Base-by-base conservation (phyloP, 371 early-diverging fungal genomes). In the Dichotomocladium elegans region DNA sequence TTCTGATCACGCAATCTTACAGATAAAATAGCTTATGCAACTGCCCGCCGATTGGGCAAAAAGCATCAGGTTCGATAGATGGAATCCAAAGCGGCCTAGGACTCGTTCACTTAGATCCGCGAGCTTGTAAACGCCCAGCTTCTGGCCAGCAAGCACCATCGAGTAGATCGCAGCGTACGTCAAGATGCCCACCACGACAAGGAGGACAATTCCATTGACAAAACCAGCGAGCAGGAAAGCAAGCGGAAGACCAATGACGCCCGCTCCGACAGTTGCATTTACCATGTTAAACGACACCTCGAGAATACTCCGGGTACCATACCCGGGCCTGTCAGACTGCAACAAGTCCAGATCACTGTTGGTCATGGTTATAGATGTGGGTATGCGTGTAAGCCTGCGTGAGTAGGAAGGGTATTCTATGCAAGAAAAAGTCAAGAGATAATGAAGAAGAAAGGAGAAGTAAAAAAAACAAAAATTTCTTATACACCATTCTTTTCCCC, bases 201-300 rank as follows among this genome's bases (percentile, higher is more conserved):
- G 79, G 2, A 83, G 55, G 3, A 66, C 15, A 33, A 83, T 54
- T 7, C 80, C 84, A n/a, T 66, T 55, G 42, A 74, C 67, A 41
- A 83, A 81, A 10, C 84, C 84, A 19, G 81, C 74, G 3, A 73
- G 59, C 24, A 68, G 58, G n/a, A 80, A 60, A 9, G 83, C 79
- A 56, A 76, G 72, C 3, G 80, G 71, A 15, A 83, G 53, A 1
- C 82, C 83, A 46, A 83, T 68, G n/a, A 83, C 73, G 25, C 83
- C 83, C 5, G 83, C 76, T 1, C 83, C 83, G 4, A 83, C 81
- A 2, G 80, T 83, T 7, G 79, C 74, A 62, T 83, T 83, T 21
- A 80, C 77, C 27, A 83, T 58, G 42, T 77, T 81, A 47, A 80
- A 70, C 4, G 82, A 63, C 21, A 71, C 73, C 26, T 71, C 67